Evolutionary conservation across 1,284 basidiomycete species (phyloP), one percentile per base, ranked within the genome.

Genomic region (Golubevia sp.): DNA sequence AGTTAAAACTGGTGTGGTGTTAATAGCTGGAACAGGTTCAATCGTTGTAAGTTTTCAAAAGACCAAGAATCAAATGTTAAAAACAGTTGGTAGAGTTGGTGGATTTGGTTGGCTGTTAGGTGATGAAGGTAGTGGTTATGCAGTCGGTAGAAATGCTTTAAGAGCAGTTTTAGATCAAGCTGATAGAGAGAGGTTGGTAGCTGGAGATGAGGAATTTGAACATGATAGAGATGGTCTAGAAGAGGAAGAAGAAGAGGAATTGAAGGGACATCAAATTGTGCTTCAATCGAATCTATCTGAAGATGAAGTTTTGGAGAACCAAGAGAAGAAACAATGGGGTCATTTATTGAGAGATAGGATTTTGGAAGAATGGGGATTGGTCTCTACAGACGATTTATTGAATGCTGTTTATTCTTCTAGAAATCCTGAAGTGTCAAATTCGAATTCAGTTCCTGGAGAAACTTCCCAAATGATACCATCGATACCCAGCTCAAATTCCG

Each of bases 51-150:
- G 55, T 20, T 69, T 68, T 56, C 38, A 49, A 15, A 20, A 25
- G 30, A 56, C 55, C 23, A 25, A 59, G 62, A 21, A 25, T 20
- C 58, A 58, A 27, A 48, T 63, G 34, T 56, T 68, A 49, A 49
- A 44, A 30, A 59, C 50, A 1, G 49, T 64, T 4, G 57, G 56
- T 23, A 44, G 66, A 5, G 61, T 66, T 18, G 73, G 74, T 6
- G 74, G 74, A 27, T 67, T 75, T 25, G 74, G 74, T 2, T 75
- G 70, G 70, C 50, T 76, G 0, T 51, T 76, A 13, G 74, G 74
- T 56, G 74, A 76, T 55, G 74, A 76, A 30, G 74, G 73, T 1
- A 70, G 73, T 51, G 74, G 63, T 2, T 75, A 57, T 58, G 44
- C 57, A 3, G 57, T 76, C 1, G 74, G 74, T 0, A 64, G 67